phyloP scores from a whole-genome alignment of 768 basidiomycete genomes.

The Fistulinella prunicolor region DNA sequence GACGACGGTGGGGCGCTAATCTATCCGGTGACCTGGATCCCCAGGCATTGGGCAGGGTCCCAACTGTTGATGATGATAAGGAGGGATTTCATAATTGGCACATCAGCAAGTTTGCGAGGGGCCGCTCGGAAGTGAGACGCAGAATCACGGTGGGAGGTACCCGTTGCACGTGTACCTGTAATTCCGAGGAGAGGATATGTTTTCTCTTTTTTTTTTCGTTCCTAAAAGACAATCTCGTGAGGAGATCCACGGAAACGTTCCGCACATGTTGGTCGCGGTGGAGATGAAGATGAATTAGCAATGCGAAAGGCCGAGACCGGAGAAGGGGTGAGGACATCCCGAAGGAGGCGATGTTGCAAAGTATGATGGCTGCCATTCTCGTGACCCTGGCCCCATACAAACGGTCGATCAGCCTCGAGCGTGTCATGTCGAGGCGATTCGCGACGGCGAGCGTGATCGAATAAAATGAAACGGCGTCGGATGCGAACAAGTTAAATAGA shows the following conservation, averaged over 20 bases:
- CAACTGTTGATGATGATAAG: too few species aligned
- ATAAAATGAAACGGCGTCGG: constrained; percentile 6
- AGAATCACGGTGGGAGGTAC: too few species aligned
- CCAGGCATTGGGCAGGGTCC: too few species aligned
- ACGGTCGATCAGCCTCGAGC: constrained; percentile 9
- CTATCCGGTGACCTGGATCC: background rate
- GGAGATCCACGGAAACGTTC: constrained; percentile 12
- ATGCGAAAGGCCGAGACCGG: constrained; percentile 2
- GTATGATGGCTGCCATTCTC: too few species aligned
- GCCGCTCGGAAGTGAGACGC: too few species aligned
- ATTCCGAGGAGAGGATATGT: constrained; percentile 11
- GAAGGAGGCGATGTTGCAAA: too few species aligned
- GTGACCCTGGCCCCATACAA: too few species aligned
- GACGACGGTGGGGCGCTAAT: background rate
- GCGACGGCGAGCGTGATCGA: constrained; percentile 2
- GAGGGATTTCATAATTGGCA: too few species aligned
- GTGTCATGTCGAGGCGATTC: background rate
- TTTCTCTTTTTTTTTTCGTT: background rate
- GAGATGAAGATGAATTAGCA: constrained; percentile 9
- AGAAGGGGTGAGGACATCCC: background rate
- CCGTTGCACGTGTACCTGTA: constrained; percentile 7
- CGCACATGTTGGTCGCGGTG: constrained; percentile 8
- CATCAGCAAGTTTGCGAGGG: too few species aligned
- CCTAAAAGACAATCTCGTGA: constrained; percentile 6
- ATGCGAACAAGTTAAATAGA: background rate